Evolutionary conservation across 805 yeast genomes (phyloP), one percentile per base, ranked within the genome.

Genomic region (Suhomyces prunicola): DNA sequence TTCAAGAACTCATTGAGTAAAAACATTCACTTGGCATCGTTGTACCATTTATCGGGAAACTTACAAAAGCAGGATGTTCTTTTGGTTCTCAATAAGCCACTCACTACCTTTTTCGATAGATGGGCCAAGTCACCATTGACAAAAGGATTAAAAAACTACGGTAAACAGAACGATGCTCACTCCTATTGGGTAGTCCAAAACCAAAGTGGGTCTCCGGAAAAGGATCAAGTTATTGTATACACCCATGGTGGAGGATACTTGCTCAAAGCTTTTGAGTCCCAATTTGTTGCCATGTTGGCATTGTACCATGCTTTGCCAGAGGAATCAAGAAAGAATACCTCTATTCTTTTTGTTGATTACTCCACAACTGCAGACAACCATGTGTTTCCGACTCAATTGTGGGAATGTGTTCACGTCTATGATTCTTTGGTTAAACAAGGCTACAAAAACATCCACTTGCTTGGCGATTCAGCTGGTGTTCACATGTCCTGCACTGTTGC

Each of bases 191-290:
- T 61, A 13, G 58, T 52, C 8, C 54, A 48, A 22, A 44, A 51
- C 44, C 52, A 49, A 4, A 24, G 35, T 3, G 44, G 17, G 17
- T 3, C 36, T 9, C 46, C 51, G 24, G 50, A 19, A 19, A 59
- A 58, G 36, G 57, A 57, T 10, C 61, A 59, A 29, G 61, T 64
- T 8, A 53, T 65, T 31, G 39, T 59, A n/a, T 66, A 56, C 50
- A 53, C 60, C 26, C 70, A 66, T 51, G 70, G 70, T 5, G 70
- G 70, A 6, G 70, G 70, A 2, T 65, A 56, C 54, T 58, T 59
- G 33, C 52, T 65, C 46, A 56, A 54, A 42, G 46, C 63, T 6
- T 62, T 66, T 36, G 66, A 56, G 15, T 44, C 68, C 3, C 69
- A 65, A 46, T 57, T 65, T 22, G 46, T 60, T n/a, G 66, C 65